Conservation (phyloP, 495 filamentous ascomycete species). For the Xylaria telfairii region DNA sequence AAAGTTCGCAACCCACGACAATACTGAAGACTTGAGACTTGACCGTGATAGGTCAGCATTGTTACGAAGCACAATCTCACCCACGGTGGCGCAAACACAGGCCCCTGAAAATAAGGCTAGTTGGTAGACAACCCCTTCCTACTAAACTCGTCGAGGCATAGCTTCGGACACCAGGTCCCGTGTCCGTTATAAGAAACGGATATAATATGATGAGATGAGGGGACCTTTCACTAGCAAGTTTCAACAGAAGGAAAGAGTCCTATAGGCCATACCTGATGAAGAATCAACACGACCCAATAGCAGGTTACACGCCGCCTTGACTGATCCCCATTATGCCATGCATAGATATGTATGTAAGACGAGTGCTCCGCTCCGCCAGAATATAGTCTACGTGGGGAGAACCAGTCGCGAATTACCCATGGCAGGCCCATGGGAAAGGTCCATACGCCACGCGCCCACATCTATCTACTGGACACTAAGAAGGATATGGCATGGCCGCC, state of each 20-base stretch:
- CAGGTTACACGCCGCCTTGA: background rate
- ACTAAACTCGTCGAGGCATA: background rate
- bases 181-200: background rate
- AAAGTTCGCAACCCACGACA: background rate
- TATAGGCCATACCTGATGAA: background rate
- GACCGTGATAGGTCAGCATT: background rate
- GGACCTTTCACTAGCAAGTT: background rate
- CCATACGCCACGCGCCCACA: background rate
- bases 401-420: background rate
- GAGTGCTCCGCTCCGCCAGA: background rate
- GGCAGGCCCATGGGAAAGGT: background rate
- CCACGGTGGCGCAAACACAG: background rate
- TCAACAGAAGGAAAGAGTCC: background rate
- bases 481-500: background rate
- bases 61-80: background rate
- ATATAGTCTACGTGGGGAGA: background rate
- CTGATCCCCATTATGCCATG: background rate
- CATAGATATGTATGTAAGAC: conserved; percentile 2
- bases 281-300: background rate
- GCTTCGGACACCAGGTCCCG: background rate
- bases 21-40: background rate
- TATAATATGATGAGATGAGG: background rate
- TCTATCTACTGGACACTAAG: background rate
- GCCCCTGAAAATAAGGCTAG: background rate
- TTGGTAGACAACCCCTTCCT: background rate